Percentiles rank a stretch among this genome's conserved stretches.
Conservation (phyloP, 2,329 filamentous ascomycete genomes). For the Sporothrix euskadiensis region DNA sequence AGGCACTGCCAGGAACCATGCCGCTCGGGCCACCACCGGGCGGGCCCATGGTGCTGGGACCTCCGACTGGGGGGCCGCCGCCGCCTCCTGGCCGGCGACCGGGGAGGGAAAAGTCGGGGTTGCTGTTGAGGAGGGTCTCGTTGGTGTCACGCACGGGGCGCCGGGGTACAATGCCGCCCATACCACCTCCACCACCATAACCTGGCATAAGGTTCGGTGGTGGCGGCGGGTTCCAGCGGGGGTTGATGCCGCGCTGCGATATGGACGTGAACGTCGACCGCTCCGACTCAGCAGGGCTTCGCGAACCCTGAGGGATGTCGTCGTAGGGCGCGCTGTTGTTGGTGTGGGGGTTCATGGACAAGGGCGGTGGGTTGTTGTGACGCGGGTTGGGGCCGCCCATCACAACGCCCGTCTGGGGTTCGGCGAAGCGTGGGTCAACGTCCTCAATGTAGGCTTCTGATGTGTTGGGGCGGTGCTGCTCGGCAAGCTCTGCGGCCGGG, state of each 20-base stretch:
- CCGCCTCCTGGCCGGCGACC: conserved; percentile 39
- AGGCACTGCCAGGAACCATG: conserved; percentile 57
- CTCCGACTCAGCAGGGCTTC: conserved; percentile 77
- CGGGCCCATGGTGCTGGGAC: conserved; percentile 31
- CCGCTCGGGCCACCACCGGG: conserved; percentile 41
- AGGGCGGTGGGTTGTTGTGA: conserved; percentile 19
- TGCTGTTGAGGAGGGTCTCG: conserved; percentile 73
- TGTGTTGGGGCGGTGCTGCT: conserved; percentile 32
- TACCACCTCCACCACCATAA: conserved; percentile 43
- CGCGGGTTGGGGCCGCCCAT: conserved; percentile 30
- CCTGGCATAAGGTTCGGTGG: conserved; percentile 47
- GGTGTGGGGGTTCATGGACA: conserved; percentile 19
- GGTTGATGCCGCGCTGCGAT: conserved; percentile 84
- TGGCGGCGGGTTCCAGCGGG: conserved; percentile 71
- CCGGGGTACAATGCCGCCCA: conserved; percentile 52
- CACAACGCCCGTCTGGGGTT: conserved; percentile 38
- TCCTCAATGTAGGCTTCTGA: conserved; percentile 77
- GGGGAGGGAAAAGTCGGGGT: conserved; percentile 80
- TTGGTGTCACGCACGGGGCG: conserved; percentile 58
- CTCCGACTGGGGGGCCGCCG: conserved; percentile 25
- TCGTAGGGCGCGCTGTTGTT: conserved; percentile 38
- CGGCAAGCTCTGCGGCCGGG: conserved; percentile 33
- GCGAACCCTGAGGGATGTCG: conserved; percentile 48
- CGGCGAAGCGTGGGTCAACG: conserved; percentile 82
- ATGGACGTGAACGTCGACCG: conserved; percentile 86